Conservation (phyloP, 768 basidiomycete genomes). For the Hydnomerulius pinastri region DNA sequence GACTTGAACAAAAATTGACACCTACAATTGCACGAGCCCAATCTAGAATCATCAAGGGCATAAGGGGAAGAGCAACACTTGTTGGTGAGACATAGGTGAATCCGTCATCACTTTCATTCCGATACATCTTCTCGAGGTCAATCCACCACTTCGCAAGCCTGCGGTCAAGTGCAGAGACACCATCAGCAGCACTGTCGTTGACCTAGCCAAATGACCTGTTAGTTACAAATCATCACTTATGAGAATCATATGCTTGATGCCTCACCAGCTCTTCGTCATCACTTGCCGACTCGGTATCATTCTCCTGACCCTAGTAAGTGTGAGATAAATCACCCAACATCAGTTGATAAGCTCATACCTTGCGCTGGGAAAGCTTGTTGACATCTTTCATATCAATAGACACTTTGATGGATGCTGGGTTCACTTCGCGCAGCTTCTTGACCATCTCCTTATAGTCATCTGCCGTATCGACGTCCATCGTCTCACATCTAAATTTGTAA, state of each 20-base stretch:
- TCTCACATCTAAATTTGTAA: not conserved
- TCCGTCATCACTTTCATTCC: constrained; percentile 4
- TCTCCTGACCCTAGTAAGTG: not conserved
- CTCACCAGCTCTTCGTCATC: too few species aligned
- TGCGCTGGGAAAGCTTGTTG: not conserved
- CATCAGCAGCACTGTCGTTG: too few species aligned
- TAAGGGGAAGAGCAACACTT: constrained; percentile 2
- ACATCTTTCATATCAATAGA: constrained; percentile 7
- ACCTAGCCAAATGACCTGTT: too few species aligned
- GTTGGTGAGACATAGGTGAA: constrained; percentile 5
- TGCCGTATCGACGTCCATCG: not conserved
- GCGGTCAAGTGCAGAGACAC: not conserved
- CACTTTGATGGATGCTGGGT: not conserved
- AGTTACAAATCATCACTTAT: too few species aligned
- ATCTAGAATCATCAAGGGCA: constrained; percentile 7
- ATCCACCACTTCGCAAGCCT: not conserved
- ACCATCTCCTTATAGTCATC: constrained; percentile 18
- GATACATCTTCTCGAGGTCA: constrained; percentile 4
- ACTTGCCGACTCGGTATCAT: not conserved
- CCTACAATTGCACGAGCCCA: constrained; percentile 7
- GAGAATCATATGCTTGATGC: too few species aligned
- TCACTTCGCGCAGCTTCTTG: constrained; percentile 5
- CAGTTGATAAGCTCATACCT: not conserved
- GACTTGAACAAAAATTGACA: not conserved
- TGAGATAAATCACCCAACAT: too few species aligned